Base-by-base conservation (phyloP, 2,329 filamentous ascomycete species). In the Fusarium albidum region DNA sequence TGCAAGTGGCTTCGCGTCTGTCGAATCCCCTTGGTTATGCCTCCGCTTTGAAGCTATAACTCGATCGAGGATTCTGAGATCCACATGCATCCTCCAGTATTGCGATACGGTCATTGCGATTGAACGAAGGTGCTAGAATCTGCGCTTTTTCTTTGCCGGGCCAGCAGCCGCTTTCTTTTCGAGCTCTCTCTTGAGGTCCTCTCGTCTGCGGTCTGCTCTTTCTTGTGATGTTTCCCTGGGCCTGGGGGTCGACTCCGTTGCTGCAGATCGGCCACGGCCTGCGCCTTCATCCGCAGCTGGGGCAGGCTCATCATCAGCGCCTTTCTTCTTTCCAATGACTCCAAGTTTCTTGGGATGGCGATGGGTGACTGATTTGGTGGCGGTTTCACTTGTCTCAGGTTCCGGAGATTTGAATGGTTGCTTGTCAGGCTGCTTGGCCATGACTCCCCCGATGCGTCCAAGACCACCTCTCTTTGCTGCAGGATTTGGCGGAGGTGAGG, bases 121-220 rank as follows among this genome's bases (percentile, higher is more conserved):
- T 13, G 18, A 21, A 5, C 18, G 15, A 39, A 13, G 11, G 29
- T 15, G 10, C 26, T 66, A 85, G 55, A 85, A 85, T 43, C 75
- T 80, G 35, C 82, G 73, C 70, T 83, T 85, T 73, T 85, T 85
- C 68, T 79, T 82, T 7, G 72, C 74, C 5, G 82, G 82, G 1
- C 77, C 78, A 14, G 75, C 76, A 0, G 78, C 74, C 4, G 76
- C 76, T 63, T 80, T 81, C 52, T 67, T 77, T 57, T 82, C 77
- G 12, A 83, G 68, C 29, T 84, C 79, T 49, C 71, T 74, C 49
- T 80, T 77, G 25, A 83, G 68, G 59, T 84, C 80, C n/a, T 76
- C 73, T 42, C 82, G 74, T 54, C 77, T 80, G 29, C 79, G 73
- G 52, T 82, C 77, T 3, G 81, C 80, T 21, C 76, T 69, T 43